Base-by-base conservation (phyloP, 148 eudicot species). In the Amaranthus hypochondriacus region DNA sequence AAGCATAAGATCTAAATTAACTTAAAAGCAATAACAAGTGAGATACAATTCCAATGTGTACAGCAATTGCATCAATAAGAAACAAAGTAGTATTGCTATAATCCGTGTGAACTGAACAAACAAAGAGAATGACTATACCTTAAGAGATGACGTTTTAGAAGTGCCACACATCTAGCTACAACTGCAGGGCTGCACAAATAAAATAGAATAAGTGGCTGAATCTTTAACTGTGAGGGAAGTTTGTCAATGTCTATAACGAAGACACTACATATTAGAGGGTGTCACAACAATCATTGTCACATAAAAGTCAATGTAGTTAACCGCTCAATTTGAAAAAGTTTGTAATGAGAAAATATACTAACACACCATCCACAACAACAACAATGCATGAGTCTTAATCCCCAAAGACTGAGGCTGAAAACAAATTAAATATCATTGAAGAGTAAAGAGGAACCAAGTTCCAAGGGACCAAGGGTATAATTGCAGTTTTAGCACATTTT, bases 111-210 rank as follows among this genome's bases (percentile, higher is more conserved):
- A 74, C 59, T 56, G 43, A 2, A 74, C 59, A 55, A 51, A 50
- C 70, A 44, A 18, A 70, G 21, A 11, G 39, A 69, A 57, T 64
- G 66, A 71, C 70, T 83, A 72, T 78, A 94, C 98, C 97, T 82
- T 73, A 90, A 78, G 62, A 94, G 89, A 83, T 89, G 86, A 51
- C 98, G 93, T 73, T 92, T 94, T 78, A 94, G 75, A 68, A 94
- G 93, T 63, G 89, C 87, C 80, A 94, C 93, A 76, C 97, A 91
- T 82, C 93, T 88, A 69, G 87, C 92, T 58, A 94, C 98, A 73
- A 94, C 98, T 46, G 98, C 98, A 68, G 98, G 98, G 82, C 98
- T 94, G 92, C 76, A 81, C 69, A 80, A 71, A 73, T 5, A 78
- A 53, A 62, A 54, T 21, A 11, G 59, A 60, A 77, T 72, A 73